Base-by-base conservation (phyloP, 805 yeast species). In the Kodamaea fukazawae region DNA sequence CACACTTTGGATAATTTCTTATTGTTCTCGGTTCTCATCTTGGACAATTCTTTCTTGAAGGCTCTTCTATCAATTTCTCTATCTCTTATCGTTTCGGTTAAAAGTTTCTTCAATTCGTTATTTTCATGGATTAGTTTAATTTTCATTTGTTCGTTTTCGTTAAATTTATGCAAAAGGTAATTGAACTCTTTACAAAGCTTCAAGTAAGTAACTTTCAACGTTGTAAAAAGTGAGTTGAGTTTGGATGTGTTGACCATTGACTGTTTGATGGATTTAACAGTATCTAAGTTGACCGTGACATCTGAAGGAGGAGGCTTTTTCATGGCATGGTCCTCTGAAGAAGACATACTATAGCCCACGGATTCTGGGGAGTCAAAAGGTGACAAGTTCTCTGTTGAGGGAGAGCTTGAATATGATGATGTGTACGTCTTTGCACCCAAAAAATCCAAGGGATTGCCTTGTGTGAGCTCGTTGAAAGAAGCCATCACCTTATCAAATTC, bases 151-250 rank as follows among this genome's bases (percentile, higher is more conserved):
- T 64, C 70, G 44, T 63, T 64, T 35, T 63, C 66, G 42, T 63
- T 63, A 50, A 64, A 64, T 46, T 61, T 63, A 26, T 51, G 47
- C 44, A 64, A 52, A 14, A 64, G 46, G 42, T 55, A 63, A 41
- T 64, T 64, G 55, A 63, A 64, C 40, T 64, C 70, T 39, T 60
- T 62, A 47, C 70, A 64, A 36, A 64, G 57, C 46, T 64, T 63
- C 43, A 64, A 49, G 46, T 64, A 64, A 4, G 70, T 63, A 3
- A 58, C 49, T 38, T 60, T 60, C 36, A 64, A 54, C 2, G 63
- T 53, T 3, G 69, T 59, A 50, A 58, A 63, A 2, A 64, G 57
- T 4, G 60, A 55, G 16, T 60, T 50, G 28, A 62, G 48, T 34
- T 56, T 54, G 42, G 49, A 48, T 11, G 47, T 44, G 25, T 43